Evolutionary conservation across 2,329 filamentous ascomycete species (phyloP).

Genomic region (Botryotinia calthae): DNA sequence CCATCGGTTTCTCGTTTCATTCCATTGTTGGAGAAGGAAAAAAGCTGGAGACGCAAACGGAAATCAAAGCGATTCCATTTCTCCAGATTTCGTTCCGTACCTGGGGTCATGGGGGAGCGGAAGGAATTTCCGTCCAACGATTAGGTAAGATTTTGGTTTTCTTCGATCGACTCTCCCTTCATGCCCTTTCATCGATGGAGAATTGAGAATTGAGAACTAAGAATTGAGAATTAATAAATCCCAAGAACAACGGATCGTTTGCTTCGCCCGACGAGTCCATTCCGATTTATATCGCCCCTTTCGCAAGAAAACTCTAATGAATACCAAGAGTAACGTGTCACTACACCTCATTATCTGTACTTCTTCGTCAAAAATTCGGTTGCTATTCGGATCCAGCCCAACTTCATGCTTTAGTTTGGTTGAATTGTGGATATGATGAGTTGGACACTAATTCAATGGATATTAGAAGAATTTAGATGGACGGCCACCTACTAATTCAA

Average conservation of each 20-base stretch:
- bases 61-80: not conserved
- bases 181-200: not conserved
- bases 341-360: not conserved
- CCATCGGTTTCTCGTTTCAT: not conserved
- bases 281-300: not conserved
- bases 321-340: not conserved
- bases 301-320: not conserved
- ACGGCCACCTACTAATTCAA: not conserved
- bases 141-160: not conserved
- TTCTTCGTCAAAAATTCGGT: not conserved
- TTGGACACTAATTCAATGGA: not conserved
- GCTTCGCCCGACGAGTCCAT: not conserved
- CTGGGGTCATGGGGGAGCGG: not conserved
- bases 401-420: not conserved
- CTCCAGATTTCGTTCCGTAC: not conserved
- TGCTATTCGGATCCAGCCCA: not conserved
- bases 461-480: not conserved
- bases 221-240: not conserved
- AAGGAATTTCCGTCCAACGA: not conserved
- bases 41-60: not conserved
- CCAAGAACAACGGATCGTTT: not conserved
- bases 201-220: not conserved
- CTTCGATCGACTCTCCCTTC: not conserved
- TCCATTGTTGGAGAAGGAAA: not conserved
- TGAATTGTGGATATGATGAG: slow-evolving; percentile 9